Evolutionary conservation across 768 basidiomycete species (phyloP).

Genomic region (Boletellus emodensis): DNA sequence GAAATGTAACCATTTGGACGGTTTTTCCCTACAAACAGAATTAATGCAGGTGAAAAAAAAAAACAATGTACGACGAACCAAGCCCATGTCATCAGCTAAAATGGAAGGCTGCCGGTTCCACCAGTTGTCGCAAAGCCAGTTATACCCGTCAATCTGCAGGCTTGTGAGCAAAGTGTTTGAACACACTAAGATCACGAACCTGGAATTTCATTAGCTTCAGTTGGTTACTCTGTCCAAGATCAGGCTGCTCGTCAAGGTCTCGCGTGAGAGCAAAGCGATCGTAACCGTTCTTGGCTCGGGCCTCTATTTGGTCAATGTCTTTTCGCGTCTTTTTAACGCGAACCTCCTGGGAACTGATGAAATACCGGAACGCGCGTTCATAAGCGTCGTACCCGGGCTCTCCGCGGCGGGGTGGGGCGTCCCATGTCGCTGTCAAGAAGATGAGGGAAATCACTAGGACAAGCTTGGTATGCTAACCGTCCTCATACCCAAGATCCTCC

Average conservation of each 20-base stretch:
- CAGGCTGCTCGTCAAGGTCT: conserved; percentile 47
- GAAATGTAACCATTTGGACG: conserved; percentile 83
- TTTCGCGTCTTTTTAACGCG: conserved; percentile 46
- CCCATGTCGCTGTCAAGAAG: conserved; percentile 73
- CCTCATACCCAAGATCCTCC: conserved; percentile 89
- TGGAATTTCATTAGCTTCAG: conserved; percentile 87
- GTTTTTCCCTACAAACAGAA: conserved; percentile 70
- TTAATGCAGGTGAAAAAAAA: conserved; percentile 4
- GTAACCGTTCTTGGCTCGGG: conserved; percentile 55
- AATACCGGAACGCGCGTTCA: conserved; percentile 61
- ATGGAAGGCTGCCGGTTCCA: conserved; percentile 82
- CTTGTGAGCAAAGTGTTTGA: conserved; percentile 4
- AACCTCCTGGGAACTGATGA: conserved; percentile 58
- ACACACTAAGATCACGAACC: conserved; percentile 36
- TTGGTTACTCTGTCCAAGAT: conserved; percentile 60
- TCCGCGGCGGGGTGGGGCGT: conserved; percentile 68
- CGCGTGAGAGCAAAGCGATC: conserved; percentile 42
- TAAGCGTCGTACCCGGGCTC: conserved; percentile 64
- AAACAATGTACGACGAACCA: conserved; percentile 43
- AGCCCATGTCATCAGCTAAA: conserved; percentile 96
- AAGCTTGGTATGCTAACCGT: conserved; percentile 49
- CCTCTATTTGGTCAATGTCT: conserved; percentile 43
- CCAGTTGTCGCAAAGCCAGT: conserved; percentile 87
- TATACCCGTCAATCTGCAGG: conserved; percentile 68
- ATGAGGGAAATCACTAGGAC: background rate